Conservation (phyloP, 441 rosid species). For the Biscutella auriculata region DNA sequence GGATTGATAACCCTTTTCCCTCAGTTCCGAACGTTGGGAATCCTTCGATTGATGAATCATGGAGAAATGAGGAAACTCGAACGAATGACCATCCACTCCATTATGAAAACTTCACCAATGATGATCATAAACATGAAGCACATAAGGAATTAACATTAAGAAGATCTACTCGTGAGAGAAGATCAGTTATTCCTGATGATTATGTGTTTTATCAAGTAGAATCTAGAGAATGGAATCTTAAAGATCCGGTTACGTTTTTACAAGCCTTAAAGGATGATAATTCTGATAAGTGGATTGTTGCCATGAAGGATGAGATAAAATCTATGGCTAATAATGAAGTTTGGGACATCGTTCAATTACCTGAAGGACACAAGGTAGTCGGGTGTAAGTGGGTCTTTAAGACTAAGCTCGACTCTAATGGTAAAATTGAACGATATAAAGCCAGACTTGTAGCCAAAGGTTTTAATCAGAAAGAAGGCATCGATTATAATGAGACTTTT, state of each 20-base stretch:
- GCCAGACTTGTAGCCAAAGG: background rate
- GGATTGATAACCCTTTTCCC: background rate
- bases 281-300: background rate
- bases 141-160: background rate
- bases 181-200: background rate
- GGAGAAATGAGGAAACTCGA: background rate
- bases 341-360: background rate
- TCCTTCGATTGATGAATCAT: background rate
- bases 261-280: background rate
- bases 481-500: background rate
- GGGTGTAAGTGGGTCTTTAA: background rate
- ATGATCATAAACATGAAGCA: background rate
- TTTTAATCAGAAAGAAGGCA: background rate
- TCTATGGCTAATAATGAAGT: background rate
- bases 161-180: too few species aligned
- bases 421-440: background rate
- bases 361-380: background rate
- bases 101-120: background rate
- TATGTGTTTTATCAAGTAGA: background rate
- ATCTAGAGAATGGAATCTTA: background rate
- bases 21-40: background rate
- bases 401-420: background rate
- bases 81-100: too few species aligned
- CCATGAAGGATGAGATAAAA: background rate
- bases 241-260: background rate